Conservation (phyloP, 2,329 filamentous ascomycete genomes). For the Colletotrichum gloeosporioides region DNA sequence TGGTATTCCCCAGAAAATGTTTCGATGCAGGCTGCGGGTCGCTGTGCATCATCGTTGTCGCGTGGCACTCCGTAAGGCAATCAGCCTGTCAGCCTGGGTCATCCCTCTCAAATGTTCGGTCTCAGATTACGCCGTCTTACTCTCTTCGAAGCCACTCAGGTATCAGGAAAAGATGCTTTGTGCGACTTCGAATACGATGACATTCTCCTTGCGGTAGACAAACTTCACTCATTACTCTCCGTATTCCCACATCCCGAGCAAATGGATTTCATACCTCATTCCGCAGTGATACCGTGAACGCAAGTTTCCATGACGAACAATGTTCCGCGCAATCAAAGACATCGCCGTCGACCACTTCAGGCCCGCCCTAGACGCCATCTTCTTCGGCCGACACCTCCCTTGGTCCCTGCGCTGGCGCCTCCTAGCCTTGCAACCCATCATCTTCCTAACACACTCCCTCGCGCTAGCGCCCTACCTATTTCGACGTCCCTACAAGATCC, state of each 20-base stretch:
- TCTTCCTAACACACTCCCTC: slow-evolving; percentile 40
- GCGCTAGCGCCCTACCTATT: slow-evolving; percentile 40
- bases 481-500: slow-evolving; percentile 35
- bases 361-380: slow-evolving; percentile 38
- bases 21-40: background rate
- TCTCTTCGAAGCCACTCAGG: too few relatives aligned
- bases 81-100: background rate
- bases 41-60: background rate
- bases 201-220: background rate
- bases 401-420: slow-evolving; percentile 47
- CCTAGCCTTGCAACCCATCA: slow-evolving; percentile 46
- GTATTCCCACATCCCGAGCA: background rate
- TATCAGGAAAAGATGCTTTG: background rate
- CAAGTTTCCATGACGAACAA: background rate
- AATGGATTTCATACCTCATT: background rate
- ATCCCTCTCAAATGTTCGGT: background rate
- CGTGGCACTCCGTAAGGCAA: background rate
- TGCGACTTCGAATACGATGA: background rate
- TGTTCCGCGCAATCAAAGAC: background rate
- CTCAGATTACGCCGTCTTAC: background rate
- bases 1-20: slow-evolving; percentile 2
- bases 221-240: background rate
- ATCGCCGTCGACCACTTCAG: slow-evolving; percentile 25
- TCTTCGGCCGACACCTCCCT: slow-evolving; percentile 37
- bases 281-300: background rate